A percentile compares a stretch with the other conserved stretches of the same genome.
These are phyloP conservation scores for Macrotyloma uniflorum DNA, from an alignment of 306 rosid species.

Conservation along the genomic window DNA sequence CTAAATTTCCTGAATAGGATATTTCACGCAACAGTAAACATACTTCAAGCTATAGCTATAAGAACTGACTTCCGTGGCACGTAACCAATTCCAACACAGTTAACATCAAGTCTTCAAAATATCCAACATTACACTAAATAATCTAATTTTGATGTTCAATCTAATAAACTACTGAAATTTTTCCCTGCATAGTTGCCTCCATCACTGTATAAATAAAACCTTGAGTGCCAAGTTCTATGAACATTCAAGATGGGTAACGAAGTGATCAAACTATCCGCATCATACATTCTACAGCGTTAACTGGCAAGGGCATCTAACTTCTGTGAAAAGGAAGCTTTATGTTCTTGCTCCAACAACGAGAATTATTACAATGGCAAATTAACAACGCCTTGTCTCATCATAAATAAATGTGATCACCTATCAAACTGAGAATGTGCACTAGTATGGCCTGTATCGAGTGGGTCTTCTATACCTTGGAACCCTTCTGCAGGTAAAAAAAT, in stretches of 20 bases:
- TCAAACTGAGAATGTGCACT: constrained; percentile 43
- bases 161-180: constrained; percentile 16
- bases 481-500: constrained; percentile 66
- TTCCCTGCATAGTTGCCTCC: constrained; percentile 31
- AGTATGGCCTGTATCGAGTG: constrained; percentile 86
- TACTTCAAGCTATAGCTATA: constrained; percentile 11
- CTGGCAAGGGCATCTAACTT: constrained; percentile 35
- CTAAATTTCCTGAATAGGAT: not conserved
- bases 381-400: constrained; percentile 35
- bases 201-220: constrained; percentile 15
- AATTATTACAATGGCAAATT: constrained; percentile 46
- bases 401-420: constrained; percentile 41
- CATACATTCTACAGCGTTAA: constrained; percentile 31
- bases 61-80: constrained; percentile 5
- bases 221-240: constrained; percentile 20
- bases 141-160: constrained; percentile 8
- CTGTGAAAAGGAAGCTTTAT: constrained; percentile 27
- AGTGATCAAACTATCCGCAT: constrained; percentile 38
- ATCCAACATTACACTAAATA: constrained; percentile 28
- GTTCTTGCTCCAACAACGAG: constrained; percentile 38
- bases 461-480: constrained; percentile 95
- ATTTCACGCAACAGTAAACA: constrained; percentile 2
- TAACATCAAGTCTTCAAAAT: not conserved
- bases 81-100: constrained; percentile 24
- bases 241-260: constrained; percentile 10